Percentiles rank a stretch among this genome's conserved stretches.
Conservation (phyloP, 768 basidiomycete genomes). For the Terana coerulea region DNA sequence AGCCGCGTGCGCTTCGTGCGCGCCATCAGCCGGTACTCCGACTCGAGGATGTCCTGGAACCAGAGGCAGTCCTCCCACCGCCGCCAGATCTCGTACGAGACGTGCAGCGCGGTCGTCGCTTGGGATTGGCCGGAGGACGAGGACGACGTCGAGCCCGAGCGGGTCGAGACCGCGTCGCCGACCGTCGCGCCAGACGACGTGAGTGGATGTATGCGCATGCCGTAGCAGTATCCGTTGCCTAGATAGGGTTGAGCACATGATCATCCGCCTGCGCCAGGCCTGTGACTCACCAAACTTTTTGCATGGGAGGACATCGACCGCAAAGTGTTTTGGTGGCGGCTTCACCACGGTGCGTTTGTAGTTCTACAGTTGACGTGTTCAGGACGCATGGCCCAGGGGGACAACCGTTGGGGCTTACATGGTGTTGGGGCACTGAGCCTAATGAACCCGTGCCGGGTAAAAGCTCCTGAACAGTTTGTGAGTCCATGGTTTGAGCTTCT, state of each 20-base stretch:
- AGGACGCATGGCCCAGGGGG: not conserved
- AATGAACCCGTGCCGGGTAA: constrained; percentile 3
- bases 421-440: constrained; percentile 6
- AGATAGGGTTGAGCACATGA: not conserved
- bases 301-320: constrained; percentile 54
- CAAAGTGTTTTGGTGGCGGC: constrained; percentile 55
- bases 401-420: not conserved
- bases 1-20: constrained; percentile 67
- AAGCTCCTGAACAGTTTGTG: constrained; percentile 10
- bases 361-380: constrained; percentile 33
- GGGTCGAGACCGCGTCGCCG: not conserved
- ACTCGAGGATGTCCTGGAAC: constrained; percentile 69
- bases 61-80: constrained; percentile 80
- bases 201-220: constrained; percentile 57
- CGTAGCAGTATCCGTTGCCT: constrained; percentile 57
- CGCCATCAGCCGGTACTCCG: constrained; percentile 59
- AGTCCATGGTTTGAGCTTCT: too few species aligned
- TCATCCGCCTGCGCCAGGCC: not conserved
- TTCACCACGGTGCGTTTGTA: constrained; percentile 62
- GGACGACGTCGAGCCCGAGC: constrained; percentile 7
- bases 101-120: constrained; percentile 23
- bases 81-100: constrained; percentile 73
- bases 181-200: constrained; percentile 18
- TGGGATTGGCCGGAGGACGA: constrained; percentile 18
- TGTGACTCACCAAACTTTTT: constrained; percentile 41